phyloP scores from a whole-genome alignment of 768 basidiomycete species.

The Calocera viscosa region DNA sequence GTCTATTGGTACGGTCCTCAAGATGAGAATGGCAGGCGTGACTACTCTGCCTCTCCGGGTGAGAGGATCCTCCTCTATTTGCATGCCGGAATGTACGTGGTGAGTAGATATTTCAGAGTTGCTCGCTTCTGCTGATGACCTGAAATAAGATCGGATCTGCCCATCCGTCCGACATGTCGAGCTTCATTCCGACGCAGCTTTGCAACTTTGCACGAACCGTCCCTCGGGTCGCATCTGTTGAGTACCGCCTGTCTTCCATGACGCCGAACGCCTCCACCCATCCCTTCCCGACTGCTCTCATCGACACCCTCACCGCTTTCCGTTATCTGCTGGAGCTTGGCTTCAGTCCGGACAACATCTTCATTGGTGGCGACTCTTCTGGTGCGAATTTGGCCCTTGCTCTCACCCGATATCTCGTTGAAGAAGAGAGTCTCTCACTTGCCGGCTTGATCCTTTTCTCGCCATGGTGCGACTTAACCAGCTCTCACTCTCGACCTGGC shows the following conservation, averaged over 20 bases:
- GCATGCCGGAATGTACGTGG: conserved; percentile 15
- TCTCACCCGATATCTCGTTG: conserved; percentile 8
- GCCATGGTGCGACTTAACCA: neutral
- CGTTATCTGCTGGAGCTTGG: conserved; percentile 36
- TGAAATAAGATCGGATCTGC: neutral
- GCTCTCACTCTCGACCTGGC: neutral
- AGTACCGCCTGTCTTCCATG: conserved; percentile 15
- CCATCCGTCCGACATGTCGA: neutral
- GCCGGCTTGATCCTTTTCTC: neutral
- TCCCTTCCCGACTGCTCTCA: conserved; percentile 17
- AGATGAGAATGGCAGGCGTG: neutral
- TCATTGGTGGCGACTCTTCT: conserved; percentile 10
- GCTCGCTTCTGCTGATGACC: too few relatives aligned
- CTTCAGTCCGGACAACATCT: conserved; percentile 6
- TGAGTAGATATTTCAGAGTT: neutral
- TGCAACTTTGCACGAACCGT: neutral
- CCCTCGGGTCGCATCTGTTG: conserved; percentile 7
- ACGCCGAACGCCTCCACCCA: neutral
- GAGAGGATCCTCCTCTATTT: conserved; percentile 18
- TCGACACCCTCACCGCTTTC: conserved; percentile 46
- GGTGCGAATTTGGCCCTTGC: conserved; percentile 10
- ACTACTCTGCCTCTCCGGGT: neutral
- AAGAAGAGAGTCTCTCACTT: conserved; percentile 8
- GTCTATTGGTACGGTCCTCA: neutral
- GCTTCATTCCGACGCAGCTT: neutral